Conservation (phyloP, 2,329 filamentous ascomycete genomes). For the Fusarium nygamai region DNA sequence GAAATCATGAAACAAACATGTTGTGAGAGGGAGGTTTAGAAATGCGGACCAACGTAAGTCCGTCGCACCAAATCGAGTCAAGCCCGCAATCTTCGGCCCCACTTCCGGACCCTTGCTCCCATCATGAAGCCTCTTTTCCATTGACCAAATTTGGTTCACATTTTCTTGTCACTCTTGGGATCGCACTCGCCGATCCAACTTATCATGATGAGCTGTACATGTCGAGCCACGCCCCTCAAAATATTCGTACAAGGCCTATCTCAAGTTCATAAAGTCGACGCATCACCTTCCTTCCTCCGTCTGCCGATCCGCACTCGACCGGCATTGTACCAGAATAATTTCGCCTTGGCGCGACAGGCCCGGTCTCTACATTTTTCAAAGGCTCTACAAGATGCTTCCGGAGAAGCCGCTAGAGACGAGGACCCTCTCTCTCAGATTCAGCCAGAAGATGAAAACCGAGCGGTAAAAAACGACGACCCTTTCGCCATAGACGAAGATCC, state of each 20-base stretch:
- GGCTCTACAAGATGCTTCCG: slow-evolving; percentile 28
- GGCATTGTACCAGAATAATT: slow-evolving; percentile 18
- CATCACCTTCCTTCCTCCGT: slow-evolving; percentile 25
- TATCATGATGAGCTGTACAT: slow-evolving; percentile 58
- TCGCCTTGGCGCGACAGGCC: slow-evolving; percentile 32
- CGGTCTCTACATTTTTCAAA: slow-evolving; percentile 40
- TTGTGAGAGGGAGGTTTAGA: neutral
- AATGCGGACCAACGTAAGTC: slow-evolving; percentile 17
- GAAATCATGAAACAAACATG: neutral
- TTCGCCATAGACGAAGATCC: neutral
- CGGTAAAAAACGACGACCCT: slow-evolving; percentile 7
- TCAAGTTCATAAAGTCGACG: slow-evolving; percentile 51
- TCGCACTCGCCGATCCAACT: neutral
- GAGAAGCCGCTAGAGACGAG: neutral
- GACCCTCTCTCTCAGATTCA: neutral
- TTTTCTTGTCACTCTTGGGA: slow-evolving; percentile 32
- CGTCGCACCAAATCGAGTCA: neutral
- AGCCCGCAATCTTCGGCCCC: slow-evolving; percentile 19
- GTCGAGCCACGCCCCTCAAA: slow-evolving; percentile 56
- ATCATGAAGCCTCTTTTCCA: slow-evolving; percentile 35
- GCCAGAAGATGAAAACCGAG: neutral
- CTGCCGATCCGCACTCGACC: slow-evolving; percentile 21
- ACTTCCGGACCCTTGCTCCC: slow-evolving; percentile 30
- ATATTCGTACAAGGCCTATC: slow-evolving; percentile 60
- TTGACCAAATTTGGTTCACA: slow-evolving; percentile 31